These are phyloP conservation scores for Xylaria intraflava DNA, from an alignment of 495 filamentous ascomycete species.

Conservation along the genomic window DNA sequence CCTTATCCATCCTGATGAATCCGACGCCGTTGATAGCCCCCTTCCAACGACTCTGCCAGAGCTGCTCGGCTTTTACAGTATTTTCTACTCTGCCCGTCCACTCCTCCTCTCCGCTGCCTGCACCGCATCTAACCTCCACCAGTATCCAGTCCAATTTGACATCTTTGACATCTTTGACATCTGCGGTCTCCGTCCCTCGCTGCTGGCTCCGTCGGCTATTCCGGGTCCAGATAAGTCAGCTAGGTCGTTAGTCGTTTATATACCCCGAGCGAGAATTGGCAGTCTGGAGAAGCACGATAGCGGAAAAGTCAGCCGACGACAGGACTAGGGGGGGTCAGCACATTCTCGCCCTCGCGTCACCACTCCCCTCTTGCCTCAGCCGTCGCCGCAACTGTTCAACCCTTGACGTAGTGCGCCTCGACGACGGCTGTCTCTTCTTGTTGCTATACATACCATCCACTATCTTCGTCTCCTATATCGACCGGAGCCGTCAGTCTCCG, in stretches of 20 bases:
- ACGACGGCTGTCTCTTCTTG: neutral
- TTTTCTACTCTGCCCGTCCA: neutral
- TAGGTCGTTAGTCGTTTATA: neutral
- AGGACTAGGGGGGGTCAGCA: neutral
- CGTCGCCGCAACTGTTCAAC: neutral
- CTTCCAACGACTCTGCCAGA: constrained; percentile 2
- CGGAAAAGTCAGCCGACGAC: neutral
- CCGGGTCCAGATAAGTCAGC: constrained; percentile 3
- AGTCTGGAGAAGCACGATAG: neutral
- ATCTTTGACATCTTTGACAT: neutral
- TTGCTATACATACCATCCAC: constrained; percentile 16
- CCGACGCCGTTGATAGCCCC: neutral
- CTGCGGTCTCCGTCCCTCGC: neutral
- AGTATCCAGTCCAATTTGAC: neutral
- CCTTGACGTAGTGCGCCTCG: neutral
- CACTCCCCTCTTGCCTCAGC: neutral
- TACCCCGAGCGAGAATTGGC: neutral
- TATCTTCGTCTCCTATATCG: constrained; percentile 1
- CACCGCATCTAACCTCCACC: neutral
- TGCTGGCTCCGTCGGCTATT: constrained; percentile 2
- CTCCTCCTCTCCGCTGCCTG: neutral
- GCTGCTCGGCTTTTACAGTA: constrained; percentile 1
- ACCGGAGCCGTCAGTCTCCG: constrained; percentile 16
- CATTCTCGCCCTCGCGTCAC: neutral
- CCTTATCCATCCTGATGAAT: neutral